phyloP scores from a whole-genome alignment of 2,329 filamentous ascomycete genomes.

The Curvularia lunata region DNA sequence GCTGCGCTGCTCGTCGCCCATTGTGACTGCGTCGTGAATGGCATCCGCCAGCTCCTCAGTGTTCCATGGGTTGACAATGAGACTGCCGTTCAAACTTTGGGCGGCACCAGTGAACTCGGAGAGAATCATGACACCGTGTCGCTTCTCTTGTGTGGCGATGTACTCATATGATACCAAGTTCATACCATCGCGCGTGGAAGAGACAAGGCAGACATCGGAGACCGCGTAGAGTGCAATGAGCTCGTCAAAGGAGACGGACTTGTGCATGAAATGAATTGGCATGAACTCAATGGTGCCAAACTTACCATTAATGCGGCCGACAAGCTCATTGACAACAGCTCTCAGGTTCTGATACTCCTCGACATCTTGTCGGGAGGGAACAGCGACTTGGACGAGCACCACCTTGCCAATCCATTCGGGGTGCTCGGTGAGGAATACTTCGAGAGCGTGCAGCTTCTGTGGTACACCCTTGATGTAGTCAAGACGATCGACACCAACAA shows the following conservation, averaged over 20 bases:
- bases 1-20: conserved; percentile 86
- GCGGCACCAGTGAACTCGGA: conserved; percentile 97
- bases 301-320: conserved; percentile 94
- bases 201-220: conserved; percentile 90
- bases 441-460: conserved; percentile 94
- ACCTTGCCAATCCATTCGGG: conserved; percentile 99
- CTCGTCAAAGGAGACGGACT: conserved; percentile 93
- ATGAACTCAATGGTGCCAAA: conserved; percentile 98
- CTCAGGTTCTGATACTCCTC: conserved; percentile 98
- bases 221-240: conserved; percentile 91
- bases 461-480: conserved; percentile 99
- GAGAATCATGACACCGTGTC: conserved; percentile 91
- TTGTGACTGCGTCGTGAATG: conserved; percentile 95
- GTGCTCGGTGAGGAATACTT: conserved; percentile 95
- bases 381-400: conserved; percentile 92
- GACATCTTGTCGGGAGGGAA: conserved; percentile 92
- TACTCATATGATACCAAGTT: conserved; percentile 98
- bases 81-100: conserved; percentile 88
- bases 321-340: conserved; percentile 94
- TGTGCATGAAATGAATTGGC: conserved; percentile 98
- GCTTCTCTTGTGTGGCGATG: conserved; percentile 88
- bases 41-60: conserved; percentile 93
- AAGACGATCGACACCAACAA: conserved; percentile 93
- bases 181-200: conserved; percentile 97
- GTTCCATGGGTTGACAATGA: conserved; percentile 99